These are phyloP conservation scores for Pythium aphanidermatum DNA, from an alignment of 352 stramenopile genomes.

Conservation along the genomic window DNA sequence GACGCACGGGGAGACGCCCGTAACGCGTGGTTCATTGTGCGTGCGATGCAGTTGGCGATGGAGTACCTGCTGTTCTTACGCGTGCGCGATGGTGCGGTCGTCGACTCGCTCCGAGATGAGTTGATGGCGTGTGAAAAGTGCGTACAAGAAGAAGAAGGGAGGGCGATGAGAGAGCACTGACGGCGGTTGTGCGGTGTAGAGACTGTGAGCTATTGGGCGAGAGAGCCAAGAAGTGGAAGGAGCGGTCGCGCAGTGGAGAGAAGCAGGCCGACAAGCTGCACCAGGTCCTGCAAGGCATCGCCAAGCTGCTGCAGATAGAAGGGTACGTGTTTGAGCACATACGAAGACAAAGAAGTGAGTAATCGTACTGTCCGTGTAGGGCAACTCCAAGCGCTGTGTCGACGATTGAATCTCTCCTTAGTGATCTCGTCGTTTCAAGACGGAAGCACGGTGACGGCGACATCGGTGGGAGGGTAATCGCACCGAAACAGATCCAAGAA, in stretches of 20 bases:
- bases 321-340: conserved; percentile 37
- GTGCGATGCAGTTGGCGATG: conserved; percentile 63
- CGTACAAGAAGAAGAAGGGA: neutral
- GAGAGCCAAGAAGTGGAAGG: conserved; percentile 50
- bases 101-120: conserved; percentile 49
- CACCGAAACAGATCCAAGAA: conserved; percentile 26
- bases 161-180: neutral
- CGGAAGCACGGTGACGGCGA: conserved; percentile 5
- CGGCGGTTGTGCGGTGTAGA: conserved; percentile 15
- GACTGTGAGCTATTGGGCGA: conserved; percentile 35
- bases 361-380: too few relatives aligned
- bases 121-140: conserved; percentile 27
- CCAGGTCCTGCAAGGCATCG: conserved; percentile 70
- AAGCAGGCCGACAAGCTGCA: conserved; percentile 70
- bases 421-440: conserved; percentile 24
- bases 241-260: conserved; percentile 31
- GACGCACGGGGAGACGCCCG: conserved; percentile 17
- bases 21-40: conserved; percentile 68
- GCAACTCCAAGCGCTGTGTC: conserved; percentile 46
- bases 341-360: too few relatives aligned
- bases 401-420: conserved; percentile 52
- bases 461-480: neutral
- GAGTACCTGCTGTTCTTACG: conserved; percentile 74
- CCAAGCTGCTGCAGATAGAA: conserved; percentile 64
- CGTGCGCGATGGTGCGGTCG: conserved; percentile 36